Base-by-base conservation (phyloP, 2,329 filamentous ascomycete species). In the Hymenoscyphus linearis region DNA sequence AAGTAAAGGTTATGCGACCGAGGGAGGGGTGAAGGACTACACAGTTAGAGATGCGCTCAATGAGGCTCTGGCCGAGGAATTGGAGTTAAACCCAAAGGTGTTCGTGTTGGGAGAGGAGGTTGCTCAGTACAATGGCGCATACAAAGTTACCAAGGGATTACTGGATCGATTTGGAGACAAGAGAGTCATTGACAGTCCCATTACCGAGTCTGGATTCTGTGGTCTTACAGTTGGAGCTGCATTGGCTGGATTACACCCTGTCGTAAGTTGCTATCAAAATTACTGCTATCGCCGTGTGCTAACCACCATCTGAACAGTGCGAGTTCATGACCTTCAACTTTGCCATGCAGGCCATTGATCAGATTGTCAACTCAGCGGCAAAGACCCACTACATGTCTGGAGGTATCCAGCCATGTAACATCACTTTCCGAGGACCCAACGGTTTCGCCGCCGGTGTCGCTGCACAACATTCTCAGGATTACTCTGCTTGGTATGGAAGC, bases 271-370 rank as follows among this genome's bases (percentile, higher is more conserved):
- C 13, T 59, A 27, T 63, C 52, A 52, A 59, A 57, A 10, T n/a
- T 7, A 22, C n/a, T 50, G 18, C 44, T 18, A 50, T 22, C 12
- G 44, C 53, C 52, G 44, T 55, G 57, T 62, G 60, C 65, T 68
- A 60, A 66, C 44, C 60, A 47, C 60, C 60, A 55, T 58, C 60
- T 50, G 18, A 34, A 47, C 68, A 95, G 91, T 95, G 90, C 85
- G 95, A 99, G 82, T 99, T 99, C 85, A 99, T 99, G 95, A 99
- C 95, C 74, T 98, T 96, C 87, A 99, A 99, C 86, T 98, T 98
- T 76, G 93, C 95, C 78, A 99, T 99, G 95, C 95, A 99, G 82
- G 91, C 95, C 76, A 99, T 99, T 78, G 95, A 99, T 77, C 95
- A 99, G 78, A 91, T 99, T 76, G 93, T 99, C 86, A 99, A 99